Conservation (phyloP, 352 stramenopile genomes). For the Phytophthora meadii region DNA sequence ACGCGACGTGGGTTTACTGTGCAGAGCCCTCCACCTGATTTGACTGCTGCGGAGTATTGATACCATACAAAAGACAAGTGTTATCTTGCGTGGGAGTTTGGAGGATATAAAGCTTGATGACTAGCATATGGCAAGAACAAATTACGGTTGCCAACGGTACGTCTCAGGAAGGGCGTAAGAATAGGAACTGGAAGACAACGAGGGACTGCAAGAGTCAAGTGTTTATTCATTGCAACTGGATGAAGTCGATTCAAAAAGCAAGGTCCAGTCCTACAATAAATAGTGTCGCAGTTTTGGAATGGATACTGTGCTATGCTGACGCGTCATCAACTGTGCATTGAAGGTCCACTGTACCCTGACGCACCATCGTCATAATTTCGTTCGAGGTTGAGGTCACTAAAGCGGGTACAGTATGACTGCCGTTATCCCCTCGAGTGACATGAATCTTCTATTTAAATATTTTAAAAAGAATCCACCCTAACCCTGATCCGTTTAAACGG, state of each 20-base stretch:
- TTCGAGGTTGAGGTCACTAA: neutral
- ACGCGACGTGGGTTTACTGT: neutral
- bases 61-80: neutral
- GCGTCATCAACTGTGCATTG: neutral
- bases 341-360: neutral
- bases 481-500: too few species aligned
- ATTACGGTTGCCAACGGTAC: neutral
- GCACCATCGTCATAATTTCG: slow-evolving; percentile 4
- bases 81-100: slow-evolving; percentile 6
- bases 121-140: neutral
- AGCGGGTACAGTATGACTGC: too few species aligned
- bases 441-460: too few species aligned
- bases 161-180: too few species aligned
- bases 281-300: too few species aligned
- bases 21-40: neutral
- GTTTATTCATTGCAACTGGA: too few species aligned
- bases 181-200: too few species aligned
- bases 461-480: too few species aligned
- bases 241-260: too few species aligned
- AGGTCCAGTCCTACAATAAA: too few species aligned
- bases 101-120: neutral
- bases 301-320: neutral
- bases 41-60: slow-evolving; percentile 10
- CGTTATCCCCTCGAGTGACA: too few species aligned
- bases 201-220: too few species aligned